phyloP scores from a whole-genome alignment of 1,284 basidiomycete genomes.

The Melampsora larici-populina region DNA sequence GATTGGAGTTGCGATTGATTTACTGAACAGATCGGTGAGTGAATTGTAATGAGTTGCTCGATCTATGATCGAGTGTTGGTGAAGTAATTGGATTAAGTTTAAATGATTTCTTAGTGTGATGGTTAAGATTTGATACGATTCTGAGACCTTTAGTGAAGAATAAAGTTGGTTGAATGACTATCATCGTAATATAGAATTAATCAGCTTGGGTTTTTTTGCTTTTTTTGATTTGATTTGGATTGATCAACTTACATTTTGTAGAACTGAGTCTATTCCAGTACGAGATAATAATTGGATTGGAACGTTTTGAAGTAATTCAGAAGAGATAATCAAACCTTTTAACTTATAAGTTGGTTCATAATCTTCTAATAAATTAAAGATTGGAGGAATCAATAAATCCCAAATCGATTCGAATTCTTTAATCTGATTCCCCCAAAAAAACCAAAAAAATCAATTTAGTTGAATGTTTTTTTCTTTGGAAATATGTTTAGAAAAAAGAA shows the following conservation, averaged over 20 bases:
- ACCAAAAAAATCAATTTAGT: background rate
- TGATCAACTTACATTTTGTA: constrained; percentile 19
- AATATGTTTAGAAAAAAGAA: too few species aligned
- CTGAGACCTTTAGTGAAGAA: constrained; percentile 11
- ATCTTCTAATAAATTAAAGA: constrained; percentile 22
- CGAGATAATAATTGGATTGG: constrained; percentile 14
- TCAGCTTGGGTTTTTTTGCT: background rate
- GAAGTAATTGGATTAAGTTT: constrained; percentile 11
- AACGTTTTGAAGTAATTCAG: constrained; percentile 5
- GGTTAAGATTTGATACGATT: constrained; percentile 10
- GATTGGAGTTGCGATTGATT: constrained; percentile 8
- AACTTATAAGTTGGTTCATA: constrained; percentile 11
- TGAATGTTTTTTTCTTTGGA: too few species aligned
- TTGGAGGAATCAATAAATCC: constrained; percentile 28
- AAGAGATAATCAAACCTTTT: constrained; percentile 22
- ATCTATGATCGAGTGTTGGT: background rate
- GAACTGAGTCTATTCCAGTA: constrained; percentile 29
- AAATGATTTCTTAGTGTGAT: constrained; percentile 2
- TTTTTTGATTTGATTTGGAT: background rate
- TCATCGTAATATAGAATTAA: background rate
- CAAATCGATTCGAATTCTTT: constrained; percentile 17
- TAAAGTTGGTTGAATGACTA: constrained; percentile 20
- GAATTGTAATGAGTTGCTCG: constrained; percentile 15
- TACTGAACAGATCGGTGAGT: background rate
- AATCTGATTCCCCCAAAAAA: background rate